Evolutionary conservation across 1,284 basidiomycete species (phyloP).

Genomic region (Cerrena zonata): DNA sequence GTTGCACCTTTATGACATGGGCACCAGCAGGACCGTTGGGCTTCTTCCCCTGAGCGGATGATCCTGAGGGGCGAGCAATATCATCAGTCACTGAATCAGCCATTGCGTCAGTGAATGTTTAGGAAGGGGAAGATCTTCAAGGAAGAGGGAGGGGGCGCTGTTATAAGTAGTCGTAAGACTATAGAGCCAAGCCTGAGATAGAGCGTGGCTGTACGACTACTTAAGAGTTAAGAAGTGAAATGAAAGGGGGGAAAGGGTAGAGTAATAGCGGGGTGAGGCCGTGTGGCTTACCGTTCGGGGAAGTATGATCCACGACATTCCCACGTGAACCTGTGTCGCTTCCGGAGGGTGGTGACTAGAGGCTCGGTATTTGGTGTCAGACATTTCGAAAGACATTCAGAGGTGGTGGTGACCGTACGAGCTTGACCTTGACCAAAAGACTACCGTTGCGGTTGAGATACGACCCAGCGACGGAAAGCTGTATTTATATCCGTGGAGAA

Average conservation of each 20-base stretch:
- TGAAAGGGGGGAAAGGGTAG: constrained; percentile 3
- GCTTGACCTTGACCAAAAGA: no score
- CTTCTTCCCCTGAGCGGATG: constrained; percentile 27
- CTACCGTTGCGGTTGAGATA: no score
- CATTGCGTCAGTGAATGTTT: constrained; percentile 3
- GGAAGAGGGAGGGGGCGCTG: neutral
- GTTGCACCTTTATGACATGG: constrained; percentile 65
- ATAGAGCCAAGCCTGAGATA: constrained; percentile 3
- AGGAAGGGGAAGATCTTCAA: no score
- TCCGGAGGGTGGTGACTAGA: neutral
- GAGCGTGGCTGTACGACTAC: constrained; percentile 6
- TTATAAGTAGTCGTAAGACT: neutral
- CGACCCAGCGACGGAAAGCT: no score
- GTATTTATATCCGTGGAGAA: no score
- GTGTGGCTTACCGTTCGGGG: constrained; percentile 52
- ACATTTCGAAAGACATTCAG: neutral
- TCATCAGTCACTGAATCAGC: neutral
- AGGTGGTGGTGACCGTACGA: no score
- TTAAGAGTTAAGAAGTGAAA: constrained; percentile 12
- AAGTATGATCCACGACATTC: constrained; percentile 74
- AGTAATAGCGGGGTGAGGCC: constrained; percentile 1
- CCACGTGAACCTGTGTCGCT: constrained; percentile 30
- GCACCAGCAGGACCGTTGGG: constrained; percentile 11
- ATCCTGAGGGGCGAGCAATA: constrained; percentile 38
- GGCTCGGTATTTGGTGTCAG: constrained; percentile 1